phyloP scores from a whole-genome alignment of 2,329 filamentous ascomycete genomes.

The Fusarium haematococcum region DNA sequence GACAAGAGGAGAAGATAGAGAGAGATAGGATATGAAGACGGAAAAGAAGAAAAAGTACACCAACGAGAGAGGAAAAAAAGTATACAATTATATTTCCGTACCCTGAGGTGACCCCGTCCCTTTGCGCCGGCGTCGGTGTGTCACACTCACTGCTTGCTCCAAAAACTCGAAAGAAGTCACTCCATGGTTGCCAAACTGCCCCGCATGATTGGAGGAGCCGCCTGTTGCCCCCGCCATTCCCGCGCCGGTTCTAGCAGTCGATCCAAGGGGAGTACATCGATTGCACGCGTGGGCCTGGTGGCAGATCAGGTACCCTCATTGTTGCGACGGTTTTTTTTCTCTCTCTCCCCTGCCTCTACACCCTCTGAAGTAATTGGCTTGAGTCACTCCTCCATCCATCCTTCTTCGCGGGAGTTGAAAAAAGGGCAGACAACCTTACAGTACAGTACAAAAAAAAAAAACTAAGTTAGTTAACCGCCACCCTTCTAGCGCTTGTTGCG shows the following conservation, averaged over 20 bases:
- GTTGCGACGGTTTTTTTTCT: neutral
- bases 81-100: slow-evolving; percentile 24
- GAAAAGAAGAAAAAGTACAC: neutral
- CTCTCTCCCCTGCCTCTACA: neutral
- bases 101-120: slow-evolving; percentile 31
- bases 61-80: slow-evolving; percentile 4
- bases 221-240: slow-evolving; percentile 26
- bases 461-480: neutral
- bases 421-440: neutral
- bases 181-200: slow-evolving; percentile 39
- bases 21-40: neutral
- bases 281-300: slow-evolving; percentile 4
- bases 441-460: neutral
- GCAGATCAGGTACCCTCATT: slow-evolving; percentile 22
- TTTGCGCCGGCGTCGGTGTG: slow-evolving; percentile 45
- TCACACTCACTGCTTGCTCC: slow-evolving; percentile 23
- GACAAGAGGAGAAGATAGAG: neutral
- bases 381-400: neutral
- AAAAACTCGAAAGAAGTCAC: slow-evolving; percentile 23
- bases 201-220: slow-evolving; percentile 37
- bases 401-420: neutral
- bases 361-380: neutral
- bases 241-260: slow-evolving; percentile 22
- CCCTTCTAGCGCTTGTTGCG: neutral
- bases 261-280: slow-evolving; percentile 14